Conservation (phyloP, 75 land plant species). For the Selaginella moellendorffii region DNA sequence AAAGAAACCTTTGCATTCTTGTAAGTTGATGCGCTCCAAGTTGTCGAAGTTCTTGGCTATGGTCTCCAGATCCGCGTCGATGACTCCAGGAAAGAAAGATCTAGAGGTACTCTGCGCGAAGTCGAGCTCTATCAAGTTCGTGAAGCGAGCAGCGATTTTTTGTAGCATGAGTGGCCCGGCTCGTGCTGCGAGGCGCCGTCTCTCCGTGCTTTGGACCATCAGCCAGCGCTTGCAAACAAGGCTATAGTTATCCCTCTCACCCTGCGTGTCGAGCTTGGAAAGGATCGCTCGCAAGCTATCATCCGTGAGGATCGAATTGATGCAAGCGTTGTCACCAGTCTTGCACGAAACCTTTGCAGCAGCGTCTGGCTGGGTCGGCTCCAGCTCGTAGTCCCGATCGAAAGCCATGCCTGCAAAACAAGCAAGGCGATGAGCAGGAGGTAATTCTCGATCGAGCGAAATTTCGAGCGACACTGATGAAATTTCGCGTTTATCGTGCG, state of each 20-base stretch:
- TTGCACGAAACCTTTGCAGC: too few relatives aligned
- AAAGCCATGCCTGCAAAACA: too few relatives aligned
- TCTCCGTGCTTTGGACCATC: conserved; percentile 51
- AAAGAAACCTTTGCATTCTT: conserved; percentile 51
- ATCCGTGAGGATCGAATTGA: conserved; percentile 53
- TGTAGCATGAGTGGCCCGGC: conserved; percentile 73
- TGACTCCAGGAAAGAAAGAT: conserved; percentile 74
- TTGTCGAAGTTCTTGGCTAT: conserved; percentile 35
- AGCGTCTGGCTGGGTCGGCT: too few relatives aligned
- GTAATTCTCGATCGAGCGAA: too few relatives aligned
- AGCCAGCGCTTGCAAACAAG: conserved; percentile 90
- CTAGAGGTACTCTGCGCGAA: conserved; percentile 52
- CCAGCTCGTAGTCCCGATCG: too few relatives aligned
- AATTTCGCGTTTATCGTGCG: too few relatives aligned
- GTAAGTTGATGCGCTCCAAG: conserved; percentile 32
- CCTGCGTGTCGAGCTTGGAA: conserved; percentile 24
- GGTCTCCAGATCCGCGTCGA: conserved; percentile 46
- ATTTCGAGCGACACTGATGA: too few relatives aligned
- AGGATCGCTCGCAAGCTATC: conserved; percentile 35
- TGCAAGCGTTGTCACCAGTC: conserved; percentile 17
- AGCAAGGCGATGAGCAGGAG: too few relatives aligned
- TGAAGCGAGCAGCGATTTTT: conserved; percentile 53
- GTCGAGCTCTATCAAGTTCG: conserved; percentile 43
- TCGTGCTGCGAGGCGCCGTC: conserved; percentile 45
- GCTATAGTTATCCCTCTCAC: conserved; percentile 54